Conservation (phyloP, 2,329 filamentous ascomycete species). For the Botrytis galanthina region DNA sequence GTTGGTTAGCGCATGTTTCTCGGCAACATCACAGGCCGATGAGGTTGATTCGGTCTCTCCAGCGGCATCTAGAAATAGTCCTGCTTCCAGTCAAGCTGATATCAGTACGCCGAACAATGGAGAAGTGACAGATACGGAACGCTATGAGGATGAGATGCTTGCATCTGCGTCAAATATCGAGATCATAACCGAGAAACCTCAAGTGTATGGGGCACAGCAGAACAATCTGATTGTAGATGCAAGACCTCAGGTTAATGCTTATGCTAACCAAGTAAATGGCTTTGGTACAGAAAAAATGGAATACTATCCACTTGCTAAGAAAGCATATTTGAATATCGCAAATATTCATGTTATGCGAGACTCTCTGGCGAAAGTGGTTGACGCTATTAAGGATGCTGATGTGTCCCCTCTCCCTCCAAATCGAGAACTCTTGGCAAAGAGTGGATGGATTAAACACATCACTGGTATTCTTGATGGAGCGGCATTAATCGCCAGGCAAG, state of each 20-base stretch:
- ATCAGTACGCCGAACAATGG: conserved; percentile 36
- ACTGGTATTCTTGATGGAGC: conserved; percentile 79
- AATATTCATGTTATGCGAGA: conserved; percentile 98
- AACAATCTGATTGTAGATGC: conserved; percentile 95
- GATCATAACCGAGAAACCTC: conserved; percentile 56
- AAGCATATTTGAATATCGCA: conserved; percentile 91
- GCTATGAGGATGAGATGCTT: conserved; percentile 67
- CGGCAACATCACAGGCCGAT: conserved; percentile 48
- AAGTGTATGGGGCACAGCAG: conserved; percentile 88
- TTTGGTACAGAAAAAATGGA: conserved; percentile 98
- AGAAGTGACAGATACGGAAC: conserved; percentile 62
- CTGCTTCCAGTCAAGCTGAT: conserved; percentile 52
- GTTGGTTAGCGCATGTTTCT: conserved; percentile 88
- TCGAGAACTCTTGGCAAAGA: conserved; percentile 75
- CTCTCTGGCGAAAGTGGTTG: conserved; percentile 82
- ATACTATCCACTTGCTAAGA: conserved; percentile 87
- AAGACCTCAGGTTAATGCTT: conserved; percentile 87
- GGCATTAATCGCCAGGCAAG: conserved; percentile 77
- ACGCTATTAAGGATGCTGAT: conserved; percentile 89
- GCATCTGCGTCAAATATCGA: conserved; percentile 45
- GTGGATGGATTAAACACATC: conserved; percentile 90
- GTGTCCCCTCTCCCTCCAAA: conserved; percentile 79
- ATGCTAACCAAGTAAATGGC: conserved; percentile 90
- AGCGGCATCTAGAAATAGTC: conserved; percentile 40
- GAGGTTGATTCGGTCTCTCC: conserved; percentile 32